These are phyloP conservation scores for Rugonectria rugulosa DNA, from an alignment of 2,329 filamentous ascomycete species.

Conservation along the genomic window DNA sequence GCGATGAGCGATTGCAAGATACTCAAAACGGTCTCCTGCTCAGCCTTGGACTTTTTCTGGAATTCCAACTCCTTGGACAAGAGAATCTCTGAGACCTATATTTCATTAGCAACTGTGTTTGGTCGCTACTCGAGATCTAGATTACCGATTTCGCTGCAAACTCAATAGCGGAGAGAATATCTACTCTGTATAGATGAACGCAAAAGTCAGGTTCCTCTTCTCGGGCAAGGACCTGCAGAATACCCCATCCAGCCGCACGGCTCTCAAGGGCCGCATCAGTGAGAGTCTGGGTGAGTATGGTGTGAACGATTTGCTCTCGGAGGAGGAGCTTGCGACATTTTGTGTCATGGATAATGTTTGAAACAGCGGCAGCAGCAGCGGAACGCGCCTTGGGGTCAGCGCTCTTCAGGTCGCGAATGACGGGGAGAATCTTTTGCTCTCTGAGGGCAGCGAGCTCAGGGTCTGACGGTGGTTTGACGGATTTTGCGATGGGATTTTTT, in stretches of 20 bases:
- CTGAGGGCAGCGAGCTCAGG: constrained; percentile 70
- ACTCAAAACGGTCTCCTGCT: constrained; percentile 61
- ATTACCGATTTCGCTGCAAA: constrained; percentile 62
- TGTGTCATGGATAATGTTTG: constrained; percentile 67
- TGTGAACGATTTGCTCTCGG: constrained; percentile 70
- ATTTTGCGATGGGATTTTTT: constrained; percentile 63
- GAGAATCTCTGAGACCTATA: constrained; percentile 55
- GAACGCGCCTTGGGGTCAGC: constrained; percentile 66
- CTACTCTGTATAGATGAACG: constrained; percentile 68
- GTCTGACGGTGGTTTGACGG: constrained; percentile 67
- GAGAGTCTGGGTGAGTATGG: constrained; percentile 69
- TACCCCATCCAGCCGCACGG: constrained; percentile 72
- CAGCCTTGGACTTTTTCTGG: constrained; percentile 58
- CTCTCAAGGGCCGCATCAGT: constrained; percentile 70
- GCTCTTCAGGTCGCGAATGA: constrained; percentile 67
- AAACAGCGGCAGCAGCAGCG: constrained; percentile 65
- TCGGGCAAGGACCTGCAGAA: constrained; percentile 66
- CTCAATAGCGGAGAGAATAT: constrained; percentile 67
- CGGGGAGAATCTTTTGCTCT: constrained; percentile 69
- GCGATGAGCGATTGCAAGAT: constrained; percentile 62
- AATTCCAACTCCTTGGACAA: constrained; percentile 51
- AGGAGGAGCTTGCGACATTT: constrained; percentile 71
- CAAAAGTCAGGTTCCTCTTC: constrained; percentile 74
- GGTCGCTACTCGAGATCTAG: constrained; percentile 7
- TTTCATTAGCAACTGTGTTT: constrained; percentile 7